Evolutionary conservation across 805 yeast species (phyloP), one percentile per base, ranked within the genome.

Genomic region (Yamadazyma paraphyllophila): DNA sequence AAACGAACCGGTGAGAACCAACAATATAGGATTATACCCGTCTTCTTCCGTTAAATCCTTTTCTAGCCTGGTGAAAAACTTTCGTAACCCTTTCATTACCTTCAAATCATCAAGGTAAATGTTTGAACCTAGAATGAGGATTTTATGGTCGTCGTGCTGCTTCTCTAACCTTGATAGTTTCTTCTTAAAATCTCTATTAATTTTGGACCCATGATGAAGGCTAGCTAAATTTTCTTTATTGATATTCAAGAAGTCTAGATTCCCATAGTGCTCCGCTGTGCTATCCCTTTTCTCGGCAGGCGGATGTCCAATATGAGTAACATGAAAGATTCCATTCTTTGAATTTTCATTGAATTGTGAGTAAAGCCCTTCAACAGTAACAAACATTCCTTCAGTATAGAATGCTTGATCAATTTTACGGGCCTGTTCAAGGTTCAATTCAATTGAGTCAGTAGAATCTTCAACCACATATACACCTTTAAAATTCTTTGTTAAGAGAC

Each of bases 1-100:
- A 56, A 94, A 94, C 3, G 96, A 85, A 0, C 99, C 99, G 16
- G 80, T 77, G 52, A 94, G 70, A 0, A 94, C 74, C n/a, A 94
- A 68, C 1, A 87, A 82, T 14, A 83, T 62, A 1, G 96, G 95
- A n/a, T 56, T 54, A n/a, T 69, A 73, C 2, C 73, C 68, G 20
- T 47, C 41, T 7, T 48, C 54, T 14, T 53, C 50, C 10, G 36
- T 37, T 3, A 53, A 26, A 8, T 48, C 48, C 5, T 25, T 48
- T 27, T 82, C 81, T 3, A 92, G 49, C 41, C 66, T 72, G 0
- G 57, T 54, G 38, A 94, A 79, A 12, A 88, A 64, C 59, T 83
- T 86, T 33, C 76, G 74, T 36, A 94, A 62, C 0, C 85, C 90
- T 36, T 81, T 84, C 38, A 89, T 53, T 0, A 80, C 73, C 41